phyloP scores from a whole-genome alignment of 495 filamentous ascomycete genomes.

The Xylaria palmicola region DNA sequence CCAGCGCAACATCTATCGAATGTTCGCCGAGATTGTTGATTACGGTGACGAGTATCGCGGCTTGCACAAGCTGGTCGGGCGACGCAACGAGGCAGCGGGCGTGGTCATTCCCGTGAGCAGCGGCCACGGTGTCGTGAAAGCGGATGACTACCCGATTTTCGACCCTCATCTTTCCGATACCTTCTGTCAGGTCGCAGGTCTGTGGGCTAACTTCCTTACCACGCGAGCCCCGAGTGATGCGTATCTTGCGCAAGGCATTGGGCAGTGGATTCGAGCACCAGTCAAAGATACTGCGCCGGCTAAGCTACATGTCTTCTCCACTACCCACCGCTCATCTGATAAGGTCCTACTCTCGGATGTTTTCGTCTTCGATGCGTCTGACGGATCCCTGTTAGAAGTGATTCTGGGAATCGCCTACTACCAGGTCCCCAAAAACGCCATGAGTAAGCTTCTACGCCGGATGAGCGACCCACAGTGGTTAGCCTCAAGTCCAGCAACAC shows the following conservation, averaged over 20 bases:
- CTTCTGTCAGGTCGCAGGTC: constrained; percentile 51
- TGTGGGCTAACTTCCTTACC: constrained; percentile 53
- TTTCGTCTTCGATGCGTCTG: constrained; percentile 47
- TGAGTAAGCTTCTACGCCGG: neutral
- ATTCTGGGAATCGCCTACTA: neutral
- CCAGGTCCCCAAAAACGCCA: neutral
- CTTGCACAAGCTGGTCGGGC: constrained; percentile 44
- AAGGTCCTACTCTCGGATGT: constrained; percentile 44
- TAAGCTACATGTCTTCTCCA: constrained; percentile 43
- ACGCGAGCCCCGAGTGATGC: constrained; percentile 36
- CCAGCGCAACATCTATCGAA: constrained; percentile 45
- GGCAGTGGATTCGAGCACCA: constrained; percentile 46
- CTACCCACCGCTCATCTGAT: constrained; percentile 24
- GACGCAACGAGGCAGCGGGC: constrained; percentile 43
- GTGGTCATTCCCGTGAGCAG: constrained; percentile 33
- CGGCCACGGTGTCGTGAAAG: constrained; percentile 8
- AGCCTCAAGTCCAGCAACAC: neutral
- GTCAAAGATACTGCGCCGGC: constrained; percentile 21
- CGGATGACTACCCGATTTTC: constrained; percentile 19
- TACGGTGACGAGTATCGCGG: constrained; percentile 47
- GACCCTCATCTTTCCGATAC: constrained; percentile 22
- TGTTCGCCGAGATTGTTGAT: constrained; percentile 47
- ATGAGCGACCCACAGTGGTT: neutral
- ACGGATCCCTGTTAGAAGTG: neutral
- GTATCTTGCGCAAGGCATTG: constrained; percentile 46